phyloP scores from a whole-genome alignment of 331 rosid genomes.

The Stylosanthes scabra region DNA sequence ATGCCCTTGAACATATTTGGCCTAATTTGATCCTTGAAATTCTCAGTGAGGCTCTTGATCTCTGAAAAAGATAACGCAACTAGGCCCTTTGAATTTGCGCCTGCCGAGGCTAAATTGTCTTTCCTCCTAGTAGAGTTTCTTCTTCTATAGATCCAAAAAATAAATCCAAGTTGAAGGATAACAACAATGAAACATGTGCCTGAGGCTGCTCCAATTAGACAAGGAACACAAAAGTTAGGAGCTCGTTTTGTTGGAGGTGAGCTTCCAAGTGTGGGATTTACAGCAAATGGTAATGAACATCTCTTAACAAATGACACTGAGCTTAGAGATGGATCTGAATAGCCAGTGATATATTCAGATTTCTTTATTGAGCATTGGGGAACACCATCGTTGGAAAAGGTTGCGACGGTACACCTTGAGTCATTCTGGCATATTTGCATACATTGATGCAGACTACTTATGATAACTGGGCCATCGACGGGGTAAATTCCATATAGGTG shows the following conservation, averaged over 20 bases:
- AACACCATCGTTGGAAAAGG: constrained; percentile 74
- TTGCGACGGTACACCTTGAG: constrained; percentile 62
- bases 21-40: constrained; percentile 66
- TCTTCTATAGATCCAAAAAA: constrained; percentile 58
- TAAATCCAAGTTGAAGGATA: constrained; percentile 63
- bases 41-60: constrained; percentile 63
- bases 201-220: constrained; percentile 67
- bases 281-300: constrained; percentile 81
- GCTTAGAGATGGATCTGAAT: constrained; percentile 64
- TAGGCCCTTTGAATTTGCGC: constrained; percentile 59
- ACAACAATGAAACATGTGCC: constrained; percentile 58
- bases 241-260: constrained; percentile 44
- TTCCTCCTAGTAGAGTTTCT: constrained; percentile 45
- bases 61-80: constrained; percentile 62
- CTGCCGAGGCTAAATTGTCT: constrained; percentile 48
- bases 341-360: constrained; percentile 68
- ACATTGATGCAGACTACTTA: constrained; percentile 61
- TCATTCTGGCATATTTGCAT: constrained; percentile 63
- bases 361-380: constrained; percentile 67
- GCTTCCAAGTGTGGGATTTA: constrained; percentile 47
- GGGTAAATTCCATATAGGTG: constrained; percentile 72
- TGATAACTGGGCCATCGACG: constrained; percentile 50
- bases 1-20: constrained; percentile 66
- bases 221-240: constrained; percentile 55
- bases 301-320: constrained; percentile 73